These are phyloP conservation scores for Xylaria curta DNA, from an alignment of 495 filamentous ascomycete genomes.

Conservation along the genomic window DNA sequence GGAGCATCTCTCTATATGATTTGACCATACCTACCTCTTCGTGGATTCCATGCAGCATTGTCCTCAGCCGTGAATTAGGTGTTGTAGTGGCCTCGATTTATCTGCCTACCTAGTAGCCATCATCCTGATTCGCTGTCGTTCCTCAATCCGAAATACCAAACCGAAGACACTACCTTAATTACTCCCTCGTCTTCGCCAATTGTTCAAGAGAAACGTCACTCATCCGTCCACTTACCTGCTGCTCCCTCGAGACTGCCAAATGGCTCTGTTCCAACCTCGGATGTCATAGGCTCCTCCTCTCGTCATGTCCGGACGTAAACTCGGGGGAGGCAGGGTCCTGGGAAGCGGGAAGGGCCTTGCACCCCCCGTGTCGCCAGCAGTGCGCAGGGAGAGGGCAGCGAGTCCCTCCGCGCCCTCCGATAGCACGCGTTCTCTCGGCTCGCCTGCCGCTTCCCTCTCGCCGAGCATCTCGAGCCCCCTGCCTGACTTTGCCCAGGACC, in stretches of 20 bases:
- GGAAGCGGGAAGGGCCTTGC: conserved; percentile 80
- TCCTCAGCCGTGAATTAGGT: background rate
- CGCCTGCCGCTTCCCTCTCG: conserved; percentile 46
- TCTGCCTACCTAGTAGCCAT: background rate
- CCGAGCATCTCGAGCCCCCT: conserved; percentile 41
- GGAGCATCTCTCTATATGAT: background rate
- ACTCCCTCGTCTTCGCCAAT: background rate
- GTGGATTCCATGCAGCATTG: background rate
- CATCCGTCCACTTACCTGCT: background rate
- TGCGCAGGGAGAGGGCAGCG: conserved; percentile 41
- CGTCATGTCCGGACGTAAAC: conserved; percentile 78
- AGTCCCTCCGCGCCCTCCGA: conserved; percentile 59
- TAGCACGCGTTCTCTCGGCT: conserved; percentile 58
- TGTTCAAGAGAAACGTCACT: background rate
- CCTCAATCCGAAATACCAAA: background rate
- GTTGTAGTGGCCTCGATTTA: background rate
- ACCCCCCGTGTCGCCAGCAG: conserved; percentile 56
- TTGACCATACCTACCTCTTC: background rate
- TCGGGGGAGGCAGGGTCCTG: conserved; percentile 88
- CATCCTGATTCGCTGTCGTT: background rate
- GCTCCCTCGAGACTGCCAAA: conserved; percentile 15
- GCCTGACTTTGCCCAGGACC: conserved; percentile 51
- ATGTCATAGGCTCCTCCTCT: conserved; percentile 19
- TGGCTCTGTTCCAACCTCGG: conserved; percentile 18
- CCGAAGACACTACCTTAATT: background rate